These are phyloP conservation scores for Penstemon barbatus DNA, from an alignment of 257 asterid genomes.

Conservation along the genomic window DNA sequence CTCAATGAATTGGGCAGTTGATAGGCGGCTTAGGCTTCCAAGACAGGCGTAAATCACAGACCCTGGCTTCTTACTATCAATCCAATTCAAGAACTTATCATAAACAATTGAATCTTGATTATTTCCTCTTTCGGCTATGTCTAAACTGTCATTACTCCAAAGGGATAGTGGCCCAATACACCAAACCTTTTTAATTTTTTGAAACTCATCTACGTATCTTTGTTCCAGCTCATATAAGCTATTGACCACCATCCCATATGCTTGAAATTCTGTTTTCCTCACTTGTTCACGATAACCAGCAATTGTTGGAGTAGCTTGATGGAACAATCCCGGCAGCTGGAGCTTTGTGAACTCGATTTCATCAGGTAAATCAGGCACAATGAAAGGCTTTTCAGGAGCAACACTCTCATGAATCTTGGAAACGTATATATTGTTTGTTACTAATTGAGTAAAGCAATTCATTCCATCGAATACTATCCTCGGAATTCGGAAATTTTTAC, in stretches of 20 bases:
- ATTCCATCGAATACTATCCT: constrained; percentile 12
- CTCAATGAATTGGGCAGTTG: background rate
- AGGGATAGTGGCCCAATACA: constrained; percentile 19
- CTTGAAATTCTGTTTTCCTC: background rate
- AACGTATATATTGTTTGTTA: background rate
- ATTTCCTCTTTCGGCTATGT: background rate
- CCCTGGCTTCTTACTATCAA: background rate
- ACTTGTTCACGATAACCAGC: background rate
- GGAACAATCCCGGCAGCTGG: too few species aligned
- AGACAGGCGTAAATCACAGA: constrained; percentile 10
- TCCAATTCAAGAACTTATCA: background rate
- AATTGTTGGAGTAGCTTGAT: too few species aligned
- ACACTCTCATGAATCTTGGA: constrained; percentile 1
- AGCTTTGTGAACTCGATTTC: background rate
- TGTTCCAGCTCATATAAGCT: constrained; percentile 10
- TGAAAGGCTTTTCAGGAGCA: background rate
- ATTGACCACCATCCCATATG: constrained; percentile 7
- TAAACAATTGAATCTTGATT: too few species aligned
- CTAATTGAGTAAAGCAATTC: background rate
- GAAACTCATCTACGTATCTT: background rate
- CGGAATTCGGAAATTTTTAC: constrained; percentile 1
- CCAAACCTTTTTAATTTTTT: constrained; percentile 15
- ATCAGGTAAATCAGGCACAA: constrained; percentile 4
- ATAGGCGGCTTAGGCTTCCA: constrained; percentile 1
- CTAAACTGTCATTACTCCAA: constrained; percentile 5